phyloP scores from a whole-genome alignment of 805 yeast species.

The Ogataea angusta region DNA sequence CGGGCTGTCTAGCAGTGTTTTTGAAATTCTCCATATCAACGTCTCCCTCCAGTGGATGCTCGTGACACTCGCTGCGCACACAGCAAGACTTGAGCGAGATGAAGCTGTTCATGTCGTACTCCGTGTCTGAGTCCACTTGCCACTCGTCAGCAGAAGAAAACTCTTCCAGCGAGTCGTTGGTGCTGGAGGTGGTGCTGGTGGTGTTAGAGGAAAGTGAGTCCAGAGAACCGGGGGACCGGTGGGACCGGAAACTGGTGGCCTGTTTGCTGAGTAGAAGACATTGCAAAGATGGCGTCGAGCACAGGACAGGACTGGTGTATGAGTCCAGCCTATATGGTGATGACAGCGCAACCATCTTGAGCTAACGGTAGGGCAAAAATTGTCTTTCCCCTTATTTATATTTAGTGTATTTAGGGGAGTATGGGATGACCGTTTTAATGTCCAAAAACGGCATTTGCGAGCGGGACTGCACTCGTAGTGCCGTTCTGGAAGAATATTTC shows the following conservation, averaged over 20 bases:
- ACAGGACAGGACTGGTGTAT: slow-evolving; percentile 3
- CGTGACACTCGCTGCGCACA: slow-evolving; percentile 5
- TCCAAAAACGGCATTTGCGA: neutral
- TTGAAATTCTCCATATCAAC: too few relatives aligned
- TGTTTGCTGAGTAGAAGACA: slow-evolving; percentile 10
- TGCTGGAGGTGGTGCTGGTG: slow-evolving; percentile 9
- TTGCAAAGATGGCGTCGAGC: slow-evolving; percentile 18
- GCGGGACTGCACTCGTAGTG: neutral
- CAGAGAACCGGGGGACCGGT: neutral
- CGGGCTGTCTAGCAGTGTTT: neutral
- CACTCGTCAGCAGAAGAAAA: slow-evolving; percentile 9
- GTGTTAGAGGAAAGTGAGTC: slow-evolving; percentile 2
- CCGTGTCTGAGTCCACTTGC: slow-evolving; percentile 6
- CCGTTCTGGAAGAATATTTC: neutral
- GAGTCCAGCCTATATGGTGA: neutral
- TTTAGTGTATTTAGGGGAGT: neutral
- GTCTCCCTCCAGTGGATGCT: slow-evolving; percentile 12
- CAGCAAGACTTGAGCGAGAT: slow-evolving; percentile 5
- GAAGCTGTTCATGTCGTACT: slow-evolving; percentile 9
- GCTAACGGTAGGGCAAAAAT: neutral
- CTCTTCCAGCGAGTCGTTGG: slow-evolving; percentile 8
- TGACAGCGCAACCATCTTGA: neutral
- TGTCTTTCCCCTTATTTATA: neutral
- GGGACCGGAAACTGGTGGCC: slow-evolving; percentile 12
- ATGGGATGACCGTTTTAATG: neutral